Base-by-base conservation (phyloP, 257 asterid genomes). In the Vinca minor region DNA sequence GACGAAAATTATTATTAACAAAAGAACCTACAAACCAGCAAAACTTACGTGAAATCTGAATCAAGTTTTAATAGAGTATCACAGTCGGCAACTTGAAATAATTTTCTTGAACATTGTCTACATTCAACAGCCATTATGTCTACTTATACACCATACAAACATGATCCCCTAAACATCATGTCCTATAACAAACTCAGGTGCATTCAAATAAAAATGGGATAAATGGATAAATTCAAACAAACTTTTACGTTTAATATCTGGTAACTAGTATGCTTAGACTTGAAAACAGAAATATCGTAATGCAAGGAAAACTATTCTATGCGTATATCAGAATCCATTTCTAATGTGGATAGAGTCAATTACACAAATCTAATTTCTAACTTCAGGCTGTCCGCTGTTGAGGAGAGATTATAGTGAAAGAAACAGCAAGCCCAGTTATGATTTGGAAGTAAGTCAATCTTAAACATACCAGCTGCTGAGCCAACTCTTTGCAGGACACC, bases 401-500 rank as follows among this genome's bases (percentile, higher is more conserved):
- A 41, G 36, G 20, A 55, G 39, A 29, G 23, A 55, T 55, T 29
- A n/a, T 34, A 14, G 21, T 2, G 31, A 56, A 56, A 31, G 15
- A 55, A 55, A 55, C 11, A 21, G 25, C 21, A 45, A 61, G 26
- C 29, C 12, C 42, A 69, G 47, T 20, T 29, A 8, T 31, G 20
- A 10, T 2, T 50, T 9, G 36, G 12, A 20, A n/a, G 28, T 14
- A 17, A 48, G 17, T 15, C 20, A 8, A 38, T 32, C 53, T 44
- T 70, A 26, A 54, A 64, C 74, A 71, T 85, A 93, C 99, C 99
- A 55, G 99, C 99, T 21, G 86, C 96, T 64, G 95, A 85, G 79
- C 97, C 84, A 82, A 93, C 96, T 82, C 89, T 83, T 67, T 79
- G 88, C 50, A 93, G 79, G 66, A 89, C 94, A 62, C 96, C 95